Base-by-base conservation (phyloP, 768 basidiomycete genomes). In the Pleurotus tuoliensis region DNA sequence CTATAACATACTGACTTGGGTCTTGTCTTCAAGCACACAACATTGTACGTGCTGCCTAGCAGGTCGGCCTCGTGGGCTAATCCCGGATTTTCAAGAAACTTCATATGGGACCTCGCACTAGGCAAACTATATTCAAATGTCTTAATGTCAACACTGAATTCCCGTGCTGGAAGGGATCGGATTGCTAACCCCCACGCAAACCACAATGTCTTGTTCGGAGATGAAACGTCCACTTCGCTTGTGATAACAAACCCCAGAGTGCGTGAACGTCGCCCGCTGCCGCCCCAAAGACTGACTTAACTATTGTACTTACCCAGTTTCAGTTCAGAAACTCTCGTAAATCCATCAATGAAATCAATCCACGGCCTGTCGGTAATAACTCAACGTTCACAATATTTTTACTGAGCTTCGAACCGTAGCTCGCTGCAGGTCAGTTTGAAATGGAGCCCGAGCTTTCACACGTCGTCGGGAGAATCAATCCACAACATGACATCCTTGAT, bases 101-200 rank as follows among this genome's bases (percentile, higher is more conserved):
- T 57, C 24, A 12, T 57, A 12, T 57, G 27, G 34, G 56, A 57
- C 48, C 46, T 57, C 24, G 13, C 56, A 18, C 34, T 57, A 11
- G 47, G 44, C 38, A 57, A 57, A 39, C 25, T 57, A 16, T 57
- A 56, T 45, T 45, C 46, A 22, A 56, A 56, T 4, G 41, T 43
- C n/a, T 34, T 56, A n/a, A 9, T 56, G 16, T 56, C 54, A 13
- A 56, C 54, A 47, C n/a, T 56, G 13, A 56, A 56, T 37, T 40
- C 43, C 27, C 54, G 54, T 12, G 45, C 54, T 16, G 51, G 51
- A 3, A 43, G 51, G 51, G 22, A 41, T 39, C 34, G 38, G 11
- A n/a, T 53, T 7, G 51, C 39, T 24, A 53, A 53, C 39, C 37
- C 51, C 8, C 20, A 43, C 22, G n/a, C 51, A n/a, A 53, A 22